Base-by-base conservation (phyloP, 2,329 filamentous ascomycete genomes). In the Moelleriella libera region DNA sequence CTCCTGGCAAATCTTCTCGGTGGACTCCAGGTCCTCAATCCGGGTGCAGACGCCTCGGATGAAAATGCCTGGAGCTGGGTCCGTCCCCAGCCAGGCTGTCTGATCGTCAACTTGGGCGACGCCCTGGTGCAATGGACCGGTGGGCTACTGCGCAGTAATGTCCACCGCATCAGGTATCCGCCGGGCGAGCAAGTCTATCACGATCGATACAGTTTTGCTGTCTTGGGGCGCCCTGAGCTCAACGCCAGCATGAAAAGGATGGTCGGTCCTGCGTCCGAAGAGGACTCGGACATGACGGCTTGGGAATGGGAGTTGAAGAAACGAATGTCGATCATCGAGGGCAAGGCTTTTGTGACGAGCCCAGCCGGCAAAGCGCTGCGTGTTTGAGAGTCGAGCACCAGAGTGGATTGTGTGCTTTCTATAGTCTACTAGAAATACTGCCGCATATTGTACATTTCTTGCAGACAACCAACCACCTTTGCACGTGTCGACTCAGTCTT, bases 1-100 rank as follows among this genome's bases (percentile, higher is more conserved):
- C 52, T 67, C 0, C 57, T 67, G 3, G 60, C 60, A 45, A 63
- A 66, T 44, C 49, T 61, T 5, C 40, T 62, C 2, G 63, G 63
- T 12, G 63, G 63, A 1, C 52, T 66, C 14, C 64, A 67, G 52
- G 58, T 66, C 12, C 55, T 65, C 1, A 48, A 53, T 0, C 58
- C 57, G 0, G 54, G 55, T 6, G 51, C 53, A 6, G 47, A 49
- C 8, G 44, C 28, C 5, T 37, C 34, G 34, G 34, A 37, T 12
- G 34, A 37, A 37, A 37, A 12, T 37, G 55, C 51, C 0, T 58
- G 56, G 57, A 42, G 44, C 11, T 58, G 51, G 51, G 55, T 55
- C 6, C 49, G 48, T 0, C 56, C 57, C 34, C 48, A 47, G 28
- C 55, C 55, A 5, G 53, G 54, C 5, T 54, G 49, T 31, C 44